A percentile compares a stretch with the other conserved stretches of the same genome.
phyloP scores from a whole-genome alignment of 192 early-diverging fungal genomes.

The Coemansia sp. region DNA sequence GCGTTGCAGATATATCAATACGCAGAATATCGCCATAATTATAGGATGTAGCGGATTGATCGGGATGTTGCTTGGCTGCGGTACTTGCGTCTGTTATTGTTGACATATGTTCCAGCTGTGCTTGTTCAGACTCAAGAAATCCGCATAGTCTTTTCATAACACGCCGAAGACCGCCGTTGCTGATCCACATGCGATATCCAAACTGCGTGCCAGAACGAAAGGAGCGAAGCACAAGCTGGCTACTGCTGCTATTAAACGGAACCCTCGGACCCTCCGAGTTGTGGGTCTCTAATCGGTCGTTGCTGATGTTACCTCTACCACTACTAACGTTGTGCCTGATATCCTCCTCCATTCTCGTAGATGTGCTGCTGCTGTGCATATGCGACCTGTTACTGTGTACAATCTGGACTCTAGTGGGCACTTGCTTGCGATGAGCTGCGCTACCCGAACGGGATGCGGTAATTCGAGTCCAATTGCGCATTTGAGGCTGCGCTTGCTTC shows the following conservation, averaged over 20 bases:
- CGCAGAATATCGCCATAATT: slow-evolving; percentile 32
- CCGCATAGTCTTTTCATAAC: slow-evolving; percentile 16
- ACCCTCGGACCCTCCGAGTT: neutral
- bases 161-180: slow-evolving; percentile 35
- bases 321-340: neutral
- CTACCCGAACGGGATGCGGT: neutral
- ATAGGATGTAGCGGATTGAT: neutral
- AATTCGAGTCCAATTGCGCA: slow-evolving; percentile 6
- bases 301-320: neutral
- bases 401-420: slow-evolving; percentile 20
- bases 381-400: neutral
- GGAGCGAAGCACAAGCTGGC: neutral
- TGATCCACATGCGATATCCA: slow-evolving; percentile 36
- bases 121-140: neutral
- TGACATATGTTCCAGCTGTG: neutral
- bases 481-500: neutral
- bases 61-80: neutral
- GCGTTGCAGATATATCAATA: slow-evolving; percentile 25
- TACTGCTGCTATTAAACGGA: neutral
- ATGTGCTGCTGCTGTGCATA: neutral
- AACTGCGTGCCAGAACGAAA: slow-evolving; percentile 41
- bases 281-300: neutral
- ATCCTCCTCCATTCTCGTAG: neutral
- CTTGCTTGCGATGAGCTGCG: slow-evolving; percentile 9
- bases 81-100: neutral